Percentiles rank a stretch among this genome's conserved stretches.
Evolutionary conservation across 805 yeast genomes (phyloP).

Genomic region (Vanderwaltozyma polyspora): DNA sequence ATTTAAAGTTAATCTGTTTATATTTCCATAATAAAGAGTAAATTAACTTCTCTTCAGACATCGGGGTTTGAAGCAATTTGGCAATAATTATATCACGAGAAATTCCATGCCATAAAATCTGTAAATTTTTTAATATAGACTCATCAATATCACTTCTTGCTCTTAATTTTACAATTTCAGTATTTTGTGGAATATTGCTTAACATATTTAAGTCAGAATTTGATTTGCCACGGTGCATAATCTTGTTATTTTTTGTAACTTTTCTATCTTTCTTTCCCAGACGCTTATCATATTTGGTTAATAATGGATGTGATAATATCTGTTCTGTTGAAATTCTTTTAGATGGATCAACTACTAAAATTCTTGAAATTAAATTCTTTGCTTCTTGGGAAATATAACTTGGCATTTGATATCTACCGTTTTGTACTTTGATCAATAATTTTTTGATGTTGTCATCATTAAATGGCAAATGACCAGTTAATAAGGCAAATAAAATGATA

Average conservation of each 20-base stretch:
- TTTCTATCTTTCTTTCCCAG: constrained; percentile 12
- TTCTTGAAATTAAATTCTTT: constrained; percentile 48
- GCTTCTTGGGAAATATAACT: constrained; percentile 52
- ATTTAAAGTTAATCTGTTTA: constrained; percentile 47
- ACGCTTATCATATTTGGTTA: constrained; percentile 48
- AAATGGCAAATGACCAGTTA: constrained; percentile 75
- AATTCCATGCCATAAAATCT: constrained; percentile 75
- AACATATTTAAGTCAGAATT: constrained; percentile 20
- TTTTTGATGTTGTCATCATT: constrained; percentile 73
- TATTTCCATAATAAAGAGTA: constrained; percentile 66
- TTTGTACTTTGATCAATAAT: constrained; percentile 61
- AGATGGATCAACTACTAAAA: constrained; percentile 61
- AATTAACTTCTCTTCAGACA: constrained; percentile 69
- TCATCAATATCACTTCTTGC: constrained; percentile 46
- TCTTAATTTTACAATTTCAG: constrained; percentile 12
- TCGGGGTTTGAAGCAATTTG: constrained; percentile 42
- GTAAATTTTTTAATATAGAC: constrained; percentile 64
- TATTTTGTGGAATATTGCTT: constrained; percentile 9
- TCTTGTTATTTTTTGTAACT: constrained; percentile 3
- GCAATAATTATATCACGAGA: constrained; percentile 43
- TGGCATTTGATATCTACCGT: constrained; percentile 69
- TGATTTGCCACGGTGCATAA: constrained; percentile 14
- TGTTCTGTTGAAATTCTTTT: constrained; percentile 58
- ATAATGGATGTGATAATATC: constrained; percentile 66
- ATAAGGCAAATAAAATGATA: constrained; percentile 63